Base-by-base conservation (phyloP, 2,329 filamentous ascomycete species). In the Diplodia mutila region DNA sequence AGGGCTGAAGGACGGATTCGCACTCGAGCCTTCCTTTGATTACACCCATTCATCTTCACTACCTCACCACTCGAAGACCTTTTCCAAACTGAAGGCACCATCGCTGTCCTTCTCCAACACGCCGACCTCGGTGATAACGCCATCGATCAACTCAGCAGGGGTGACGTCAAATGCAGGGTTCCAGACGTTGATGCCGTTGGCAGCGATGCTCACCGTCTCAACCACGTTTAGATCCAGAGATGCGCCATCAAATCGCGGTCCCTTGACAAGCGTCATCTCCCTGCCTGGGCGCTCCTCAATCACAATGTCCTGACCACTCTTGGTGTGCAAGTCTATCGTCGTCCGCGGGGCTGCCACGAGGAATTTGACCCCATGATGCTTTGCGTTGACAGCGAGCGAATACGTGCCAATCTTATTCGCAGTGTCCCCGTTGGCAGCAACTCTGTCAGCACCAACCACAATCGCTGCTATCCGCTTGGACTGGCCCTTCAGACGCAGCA, bases 371-470 rank as follows among this genome's bases (percentile, higher is more conserved):
- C 92, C 91, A 74, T 99, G 95, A 75, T 94, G 85, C 71, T 86
- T 89, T 25, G 95, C 95, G 34, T 97, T 85, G n/a, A 98, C 93
- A 3, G 95, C 93, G 4, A 99, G 86, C 66, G 90, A 87, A 78
- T 99, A 98, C 0, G 95, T 99, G 63, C 95, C 95, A 69, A 99
- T 96, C 83, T 99, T 99, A 83, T 99, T 99, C 67, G 95, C 95
- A 0, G 95, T 98, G 80, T 99, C 95, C 34, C 95, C 95, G 74
- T 99, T 99, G 61, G 93, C 91, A 37, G 94, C 95, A 16, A 99
- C 95, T 67, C 95, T 89, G 78, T 99, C 95, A 2, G 95, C 95
- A 32, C 95, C 95, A 0, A 99, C 95, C 34, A 99, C 90, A 63
- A 99, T 92, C 6, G 93, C 94, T 6, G 88, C 86, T 69, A 99